Evolutionary conservation across 176 grass and related monocot genomes (phyloP).

Genomic region (Oryza punctata): DNA sequence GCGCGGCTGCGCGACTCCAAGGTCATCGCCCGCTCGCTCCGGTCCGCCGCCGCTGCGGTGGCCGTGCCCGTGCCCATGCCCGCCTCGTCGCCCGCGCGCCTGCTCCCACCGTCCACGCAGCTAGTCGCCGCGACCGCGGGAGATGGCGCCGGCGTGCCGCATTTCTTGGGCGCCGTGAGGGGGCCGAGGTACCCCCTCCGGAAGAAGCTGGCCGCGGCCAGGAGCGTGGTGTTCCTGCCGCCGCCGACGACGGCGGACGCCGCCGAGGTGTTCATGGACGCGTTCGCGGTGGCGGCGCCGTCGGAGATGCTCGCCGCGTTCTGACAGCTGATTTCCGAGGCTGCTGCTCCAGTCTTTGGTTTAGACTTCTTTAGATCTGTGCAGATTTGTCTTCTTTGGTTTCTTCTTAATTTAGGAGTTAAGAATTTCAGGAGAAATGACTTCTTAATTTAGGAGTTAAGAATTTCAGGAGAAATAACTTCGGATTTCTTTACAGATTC

Average conservation of each 20-base stretch:
- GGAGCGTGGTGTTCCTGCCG: constrained; percentile 54
- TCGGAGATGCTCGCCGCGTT: constrained; percentile 50
- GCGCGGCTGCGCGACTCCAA: constrained; percentile 75
- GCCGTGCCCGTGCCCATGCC: not conserved
- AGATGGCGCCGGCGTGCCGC: constrained; percentile 33
- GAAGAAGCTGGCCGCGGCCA: constrained; percentile 75
- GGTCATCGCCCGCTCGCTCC: constrained; percentile 66
- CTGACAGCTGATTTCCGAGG: not conserved
- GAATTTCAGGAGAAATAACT: not conserved
- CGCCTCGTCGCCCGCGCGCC: not conserved
- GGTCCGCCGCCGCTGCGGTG: constrained; percentile 26
- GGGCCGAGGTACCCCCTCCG: constrained; percentile 55
- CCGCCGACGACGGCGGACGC: constrained; percentile 41
- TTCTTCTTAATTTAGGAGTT: not conserved
- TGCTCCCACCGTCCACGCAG: constrained; percentile 12
- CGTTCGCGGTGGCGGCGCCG: not conserved
- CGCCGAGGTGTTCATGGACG: constrained; percentile 16
- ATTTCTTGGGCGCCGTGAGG: constrained; percentile 42
- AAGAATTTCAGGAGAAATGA: not conserved
- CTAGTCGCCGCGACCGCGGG: not conserved
- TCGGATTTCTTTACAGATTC: not conserved
- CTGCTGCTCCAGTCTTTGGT: not conserved
- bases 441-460: too few species aligned
- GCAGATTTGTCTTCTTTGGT: constrained; percentile 24
- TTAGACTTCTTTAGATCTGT: constrained; percentile 22